Base-by-base conservation (phyloP, 202 grass and related monocot species). In the Zoysia matrella region DNA sequence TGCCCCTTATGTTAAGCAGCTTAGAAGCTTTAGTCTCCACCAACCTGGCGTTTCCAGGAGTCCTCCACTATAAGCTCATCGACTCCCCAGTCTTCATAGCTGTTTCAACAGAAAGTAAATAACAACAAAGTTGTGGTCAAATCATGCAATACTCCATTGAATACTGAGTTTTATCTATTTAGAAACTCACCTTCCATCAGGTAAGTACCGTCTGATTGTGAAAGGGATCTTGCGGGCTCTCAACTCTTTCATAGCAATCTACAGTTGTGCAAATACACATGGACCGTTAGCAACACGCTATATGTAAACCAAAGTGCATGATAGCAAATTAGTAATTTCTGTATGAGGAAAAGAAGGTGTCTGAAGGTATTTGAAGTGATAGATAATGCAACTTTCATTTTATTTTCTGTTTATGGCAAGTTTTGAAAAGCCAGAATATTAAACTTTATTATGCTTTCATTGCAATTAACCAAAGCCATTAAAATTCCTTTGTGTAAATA, bases 31-130 rank as follows among this genome's bases (percentile, higher is more conserved):
- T 61, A 97, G 60, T 84, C 91, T 2, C 90, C 87, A 12, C 94
- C 94, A 75, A 97, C 94, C 73, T 97, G 91, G 5, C 91, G 86
- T 56, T 97, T 97, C 94, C 91, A 94, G 0, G 94, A 97, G 74
- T 92, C 94, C 83, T 97, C 94, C 71, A 97, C 91, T 48, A 94
- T 97, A 11, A 97, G 94, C 85, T 94, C 94, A 16, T 97, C 89
- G 0, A 97, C 91, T 41, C 94, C 94, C 91, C 94, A 97, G 57
- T 97, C 94, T 76, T 97, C 91, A 0, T 92, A 97, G 69, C 94
- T 94, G 71, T 83, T 76, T 70, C 6, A 71, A 67, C 51, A 57
- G 4, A 60, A 39, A 42, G 7, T 53, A 77, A 74, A 53, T 74
- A 57, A 56, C 4, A 46, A 13, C 7, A 0, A 75, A 15, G 18